Percentiles rank a stretch among this genome's conserved stretches.
These are phyloP conservation scores for Gossypium mustelinum DNA, from an alignment of 345 rosid genomes.

Conservation along the genomic window DNA sequence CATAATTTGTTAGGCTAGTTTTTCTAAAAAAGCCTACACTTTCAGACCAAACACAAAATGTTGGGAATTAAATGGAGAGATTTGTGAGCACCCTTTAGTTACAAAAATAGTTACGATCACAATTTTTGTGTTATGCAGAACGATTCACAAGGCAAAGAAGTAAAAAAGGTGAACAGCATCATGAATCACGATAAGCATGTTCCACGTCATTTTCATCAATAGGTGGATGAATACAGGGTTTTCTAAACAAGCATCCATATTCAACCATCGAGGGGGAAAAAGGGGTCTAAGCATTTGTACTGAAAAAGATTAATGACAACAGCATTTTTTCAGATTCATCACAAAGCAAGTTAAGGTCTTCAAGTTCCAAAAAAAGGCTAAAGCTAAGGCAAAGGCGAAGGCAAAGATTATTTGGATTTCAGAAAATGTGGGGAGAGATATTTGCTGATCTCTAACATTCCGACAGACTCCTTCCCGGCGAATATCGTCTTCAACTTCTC, in stretches of 20 bases:
- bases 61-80: background rate
- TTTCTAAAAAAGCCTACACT: no score
- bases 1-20: no score
- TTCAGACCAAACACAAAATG: background rate
- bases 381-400: background rate
- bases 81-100: no score
- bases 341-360: background rate
- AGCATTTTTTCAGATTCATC: background rate
- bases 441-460: conserved; percentile 31
- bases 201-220: background rate
- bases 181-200: background rate
- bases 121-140: background rate
- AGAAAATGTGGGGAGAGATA: conserved; percentile 29
- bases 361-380: background rate
- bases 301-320: background rate
- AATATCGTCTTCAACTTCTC: conserved; percentile 31
- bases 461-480: conserved; percentile 28
- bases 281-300: background rate
- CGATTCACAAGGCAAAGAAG: background rate
- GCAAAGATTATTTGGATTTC: conserved; percentile 17
- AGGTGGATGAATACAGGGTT: background rate
- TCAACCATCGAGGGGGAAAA: background rate
- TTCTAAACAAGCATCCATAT: background rate
- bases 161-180: background rate
- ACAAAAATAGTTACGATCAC: background rate